Conservation (phyloP, 495 filamentous ascomycete species). For the Penicillium mononematosum region DNA sequence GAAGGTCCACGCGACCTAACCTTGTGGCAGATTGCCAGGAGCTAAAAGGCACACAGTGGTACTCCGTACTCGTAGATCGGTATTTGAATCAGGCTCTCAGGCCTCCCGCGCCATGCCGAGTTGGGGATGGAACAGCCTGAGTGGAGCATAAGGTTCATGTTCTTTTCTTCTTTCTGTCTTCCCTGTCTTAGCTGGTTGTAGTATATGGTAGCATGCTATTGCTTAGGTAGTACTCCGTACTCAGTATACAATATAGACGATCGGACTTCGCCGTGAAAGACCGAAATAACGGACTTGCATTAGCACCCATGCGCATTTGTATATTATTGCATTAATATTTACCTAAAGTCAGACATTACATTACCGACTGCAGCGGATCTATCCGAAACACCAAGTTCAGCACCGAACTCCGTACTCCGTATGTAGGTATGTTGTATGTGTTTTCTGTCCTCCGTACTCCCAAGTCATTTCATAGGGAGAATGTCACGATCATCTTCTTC, state of each 20-base stretch:
- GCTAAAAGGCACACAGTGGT: background rate
- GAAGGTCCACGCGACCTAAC: background rate
- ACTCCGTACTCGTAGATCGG: slow-evolving; percentile 15
- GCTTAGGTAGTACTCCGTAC: background rate
- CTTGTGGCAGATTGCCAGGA: slow-evolving; percentile 16
- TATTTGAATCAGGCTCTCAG: slow-evolving; percentile 22
- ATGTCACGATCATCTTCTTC: slow-evolving; percentile 3
- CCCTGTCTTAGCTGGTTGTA: slow-evolving; percentile 6
- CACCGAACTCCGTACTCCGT: background rate
- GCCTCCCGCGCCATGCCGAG: slow-evolving; percentile 16
- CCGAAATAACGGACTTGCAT: slow-evolving; percentile 4
- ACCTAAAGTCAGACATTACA: background rate
- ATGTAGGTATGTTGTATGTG: too few relatives aligned
- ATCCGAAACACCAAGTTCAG: slow-evolving; percentile 15
- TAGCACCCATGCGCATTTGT: background rate
- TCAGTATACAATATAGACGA: background rate
- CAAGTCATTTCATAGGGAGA: background rate
- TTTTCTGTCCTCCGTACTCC: too few relatives aligned
- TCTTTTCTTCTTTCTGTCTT: slow-evolving; percentile 18
- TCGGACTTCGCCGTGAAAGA: slow-evolving; percentile 5
- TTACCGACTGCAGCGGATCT: slow-evolving; percentile 17
- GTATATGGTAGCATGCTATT: slow-evolving; percentile 4
- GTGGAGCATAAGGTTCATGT: slow-evolving; percentile 18
- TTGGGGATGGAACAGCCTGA: background rate
- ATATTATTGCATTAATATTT: background rate